phyloP scores from a whole-genome alignment of 1,139 yeast genomes.

The Chernovozyma sophiae-reginae region DNA sequence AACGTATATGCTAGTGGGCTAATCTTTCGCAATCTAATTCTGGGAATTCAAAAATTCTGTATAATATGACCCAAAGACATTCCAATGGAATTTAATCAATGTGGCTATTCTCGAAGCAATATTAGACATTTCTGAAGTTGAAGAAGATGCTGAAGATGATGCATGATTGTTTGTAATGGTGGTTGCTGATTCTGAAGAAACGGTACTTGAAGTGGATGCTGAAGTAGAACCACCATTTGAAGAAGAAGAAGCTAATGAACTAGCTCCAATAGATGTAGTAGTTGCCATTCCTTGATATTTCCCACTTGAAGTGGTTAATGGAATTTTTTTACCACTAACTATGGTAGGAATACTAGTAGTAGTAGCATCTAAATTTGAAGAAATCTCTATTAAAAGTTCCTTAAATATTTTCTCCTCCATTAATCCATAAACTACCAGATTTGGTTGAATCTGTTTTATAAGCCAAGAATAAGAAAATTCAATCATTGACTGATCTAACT shows the following conservation, averaged over 20 bases:
- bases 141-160: constrained; percentile 6
- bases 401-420: constrained; percentile 68
- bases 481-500: constrained; percentile 40
- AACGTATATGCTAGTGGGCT: not conserved
- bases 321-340: constrained; percentile 5
- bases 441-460: constrained; percentile 79
- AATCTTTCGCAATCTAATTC: not conserved
- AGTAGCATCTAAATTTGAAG: constrained; percentile 13
- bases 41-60: constrained; percentile 17
- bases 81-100: constrained; percentile 68
- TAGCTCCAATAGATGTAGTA: not conserved
- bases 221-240: not conserved
- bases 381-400: constrained; percentile 37
- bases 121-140: constrained; percentile 39
- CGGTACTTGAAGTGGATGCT: constrained; percentile 4
- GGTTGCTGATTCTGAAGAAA: not conserved
- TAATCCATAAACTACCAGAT: constrained; percentile 71
- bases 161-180: constrained; percentile 1
- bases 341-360: not conserved
- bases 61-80: constrained; percentile 61
- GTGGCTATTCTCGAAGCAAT: constrained; percentile 53
- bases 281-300: not conserved
- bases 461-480: constrained; percentile 79
- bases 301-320: not conserved
- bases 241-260: constrained; percentile 1